These are phyloP conservation scores for Chrysanthemum seticuspe DNA, from an alignment of 129 eudicot genomes.

Conservation along the genomic window DNA sequence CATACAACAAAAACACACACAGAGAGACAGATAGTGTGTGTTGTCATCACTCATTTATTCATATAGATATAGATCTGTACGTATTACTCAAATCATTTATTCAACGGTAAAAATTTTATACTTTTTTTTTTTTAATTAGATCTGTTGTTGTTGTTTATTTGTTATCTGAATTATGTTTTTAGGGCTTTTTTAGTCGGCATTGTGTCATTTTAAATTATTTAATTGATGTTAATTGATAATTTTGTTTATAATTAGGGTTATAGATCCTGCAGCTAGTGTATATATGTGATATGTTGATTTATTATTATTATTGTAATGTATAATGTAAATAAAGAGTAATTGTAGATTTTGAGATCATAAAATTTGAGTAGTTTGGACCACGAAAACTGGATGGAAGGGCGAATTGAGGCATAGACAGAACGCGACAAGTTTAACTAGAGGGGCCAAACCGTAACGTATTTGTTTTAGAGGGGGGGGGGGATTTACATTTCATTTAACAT, in stretches of 20 bases:
- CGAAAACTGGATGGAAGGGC: too few relatives aligned
- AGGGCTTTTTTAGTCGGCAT: conserved; percentile 2
- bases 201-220: not conserved
- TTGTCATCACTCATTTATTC: too few relatives aligned
- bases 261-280: conserved; percentile 15
- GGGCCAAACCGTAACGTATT: too few relatives aligned
- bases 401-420: too few relatives aligned
- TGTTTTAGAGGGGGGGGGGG: too few relatives aligned
- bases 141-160: not conserved
- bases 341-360: not conserved
- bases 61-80: conserved; percentile 14
- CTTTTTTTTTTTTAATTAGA: too few relatives aligned
- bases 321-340: too few relatives aligned
- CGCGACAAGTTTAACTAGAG: too few relatives aligned
- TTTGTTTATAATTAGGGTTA: not conserved
- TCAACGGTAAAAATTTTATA: not conserved
- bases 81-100: conserved; percentile 7
- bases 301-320: too few relatives aligned
- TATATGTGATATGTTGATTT: not conserved
- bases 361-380: not conserved
- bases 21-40: not conserved
- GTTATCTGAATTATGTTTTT: not conserved
- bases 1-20: not conserved
- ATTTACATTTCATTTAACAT: too few relatives aligned
- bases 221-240: not conserved